Evolutionary conservation across 2,329 filamentous ascomycete species (phyloP).

Genomic region (Akanthomyces lecanii): DNA sequence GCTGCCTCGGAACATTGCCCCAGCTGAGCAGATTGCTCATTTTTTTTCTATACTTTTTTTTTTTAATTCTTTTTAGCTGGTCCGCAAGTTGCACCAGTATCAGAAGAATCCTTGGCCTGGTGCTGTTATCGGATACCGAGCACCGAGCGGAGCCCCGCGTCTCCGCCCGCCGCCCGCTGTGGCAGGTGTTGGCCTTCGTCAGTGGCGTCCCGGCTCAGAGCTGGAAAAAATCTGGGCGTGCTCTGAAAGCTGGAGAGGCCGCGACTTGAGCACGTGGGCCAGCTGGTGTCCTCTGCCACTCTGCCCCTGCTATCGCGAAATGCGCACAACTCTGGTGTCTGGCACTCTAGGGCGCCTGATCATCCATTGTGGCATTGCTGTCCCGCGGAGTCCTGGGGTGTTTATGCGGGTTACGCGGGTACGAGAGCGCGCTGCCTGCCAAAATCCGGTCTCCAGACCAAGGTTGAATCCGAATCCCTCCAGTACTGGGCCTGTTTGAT

Average conservation of each 20-base stretch:
- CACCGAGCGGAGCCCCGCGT: constrained; percentile 13
- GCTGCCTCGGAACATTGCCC: background rate
- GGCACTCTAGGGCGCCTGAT: background rate
- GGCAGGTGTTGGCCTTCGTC: no score
- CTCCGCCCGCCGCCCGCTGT: background rate
- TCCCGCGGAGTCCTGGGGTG: background rate
- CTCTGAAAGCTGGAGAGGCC: no score
- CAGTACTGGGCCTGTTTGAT: background rate
- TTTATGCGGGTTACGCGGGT: background rate
- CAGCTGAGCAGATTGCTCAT: background rate
- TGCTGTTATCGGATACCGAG: constrained; percentile 1
- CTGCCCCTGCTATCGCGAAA: no score
- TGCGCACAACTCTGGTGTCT: no score
- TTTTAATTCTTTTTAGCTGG: background rate
- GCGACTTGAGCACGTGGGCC: no score
- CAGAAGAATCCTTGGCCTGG: no score
- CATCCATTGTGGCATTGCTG: background rate
- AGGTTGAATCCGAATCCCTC: background rate
- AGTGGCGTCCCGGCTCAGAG: no score
- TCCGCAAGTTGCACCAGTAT: no score
- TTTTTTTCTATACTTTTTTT: background rate
- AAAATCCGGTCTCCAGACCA: background rate
- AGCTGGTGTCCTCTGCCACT: no score
- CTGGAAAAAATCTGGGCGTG: no score
- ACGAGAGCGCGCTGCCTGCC: background rate